Evolutionary conservation across 495 filamentous ascomycete species (phyloP).

Genomic region (Jackrogersella minutella): DNA sequence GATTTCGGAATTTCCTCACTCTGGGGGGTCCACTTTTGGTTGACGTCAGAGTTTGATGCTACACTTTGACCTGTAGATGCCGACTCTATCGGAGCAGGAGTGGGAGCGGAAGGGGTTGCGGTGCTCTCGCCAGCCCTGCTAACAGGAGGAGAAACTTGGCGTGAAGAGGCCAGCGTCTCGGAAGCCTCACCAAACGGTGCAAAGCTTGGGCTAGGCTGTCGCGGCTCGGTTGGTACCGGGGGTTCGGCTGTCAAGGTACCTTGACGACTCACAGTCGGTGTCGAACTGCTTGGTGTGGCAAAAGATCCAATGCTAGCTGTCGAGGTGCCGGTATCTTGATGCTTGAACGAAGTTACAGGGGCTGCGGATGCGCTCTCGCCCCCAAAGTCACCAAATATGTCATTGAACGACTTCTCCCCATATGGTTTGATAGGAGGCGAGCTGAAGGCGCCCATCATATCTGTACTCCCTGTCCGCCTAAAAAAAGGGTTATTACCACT

Average conservation of each 20-base stretch:
- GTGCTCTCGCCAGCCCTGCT: slow-evolving; percentile 69
- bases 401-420: slow-evolving; percentile 79
- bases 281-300: slow-evolving; percentile 61
- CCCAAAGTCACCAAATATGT: slow-evolving; percentile 79
- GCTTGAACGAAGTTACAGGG: slow-evolving; percentile 72
- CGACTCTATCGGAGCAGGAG: slow-evolving; percentile 46
- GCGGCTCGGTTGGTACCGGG: slow-evolving; percentile 69
- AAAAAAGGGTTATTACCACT: slow-evolving; percentile 93
- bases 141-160: slow-evolving; percentile 80
- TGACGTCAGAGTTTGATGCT: slow-evolving; percentile 46
- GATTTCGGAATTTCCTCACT: slow-evolving; percentile 36
- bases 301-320: slow-evolving; percentile 61
- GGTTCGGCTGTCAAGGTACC: slow-evolving; percentile 58
- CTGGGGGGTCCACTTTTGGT: slow-evolving; percentile 40
- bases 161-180: slow-evolving; percentile 78
- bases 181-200: slow-evolving; percentile 69
- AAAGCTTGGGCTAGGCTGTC: slow-evolving; percentile 76
- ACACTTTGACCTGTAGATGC: slow-evolving; percentile 48
- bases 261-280: slow-evolving; percentile 62
- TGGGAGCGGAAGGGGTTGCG: slow-evolving; percentile 36
- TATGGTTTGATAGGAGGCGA: slow-evolving; percentile 55
- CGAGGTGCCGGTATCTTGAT: slow-evolving; percentile 64
- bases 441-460: slow-evolving; percentile 66
- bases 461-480: slow-evolving; percentile 71
- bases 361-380: slow-evolving; percentile 58